Evolutionary conservation across 139 green algal species (phyloP).

Genomic region (Dunaliella primolecta): DNA sequence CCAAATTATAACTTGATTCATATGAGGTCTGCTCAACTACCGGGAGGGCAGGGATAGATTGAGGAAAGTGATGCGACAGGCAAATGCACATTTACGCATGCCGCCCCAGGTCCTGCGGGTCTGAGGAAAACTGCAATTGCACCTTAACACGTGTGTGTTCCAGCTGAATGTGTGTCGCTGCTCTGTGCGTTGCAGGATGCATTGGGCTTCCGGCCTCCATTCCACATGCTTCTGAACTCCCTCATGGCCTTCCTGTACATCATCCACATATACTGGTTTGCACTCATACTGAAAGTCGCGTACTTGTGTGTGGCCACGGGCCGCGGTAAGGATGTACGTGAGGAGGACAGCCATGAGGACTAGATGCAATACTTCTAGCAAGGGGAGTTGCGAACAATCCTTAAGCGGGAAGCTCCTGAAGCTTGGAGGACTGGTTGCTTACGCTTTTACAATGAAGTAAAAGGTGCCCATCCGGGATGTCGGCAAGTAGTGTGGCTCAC

Average conservation of each 20-base stretch:
- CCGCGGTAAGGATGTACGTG: slow-evolving; percentile 44
- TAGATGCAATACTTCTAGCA: too few relatives aligned
- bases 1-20: too few relatives aligned
- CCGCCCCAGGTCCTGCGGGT: too few relatives aligned
- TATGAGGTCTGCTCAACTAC: too few relatives aligned
- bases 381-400: neutral
- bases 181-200: slow-evolving; percentile 19
- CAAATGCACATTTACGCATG: neutral
- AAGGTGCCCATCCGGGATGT: neutral
- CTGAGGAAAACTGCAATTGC: too few relatives aligned
- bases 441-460: too few relatives aligned
- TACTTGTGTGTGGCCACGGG: slow-evolving; percentile 34
- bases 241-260: slow-evolving; percentile 54
- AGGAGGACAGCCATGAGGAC: slow-evolving; percentile 28
- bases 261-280: slow-evolving; percentile 81
- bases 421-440: too few relatives aligned
- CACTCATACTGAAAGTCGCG: slow-evolving; percentile 58
- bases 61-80: too few relatives aligned
- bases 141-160: too few relatives aligned
- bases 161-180: too few relatives aligned
- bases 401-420: neutral
- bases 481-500: too few relatives aligned
- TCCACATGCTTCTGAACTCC: slow-evolving; percentile 47
- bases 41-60: too few relatives aligned
- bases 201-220: slow-evolving; percentile 33